A percentile compares a stretch with the other conserved stretches of the same genome.
Conservation (phyloP, 2,329 filamentous ascomycete genomes). For the Teratosphaeria pseudoeucalypti region DNA sequence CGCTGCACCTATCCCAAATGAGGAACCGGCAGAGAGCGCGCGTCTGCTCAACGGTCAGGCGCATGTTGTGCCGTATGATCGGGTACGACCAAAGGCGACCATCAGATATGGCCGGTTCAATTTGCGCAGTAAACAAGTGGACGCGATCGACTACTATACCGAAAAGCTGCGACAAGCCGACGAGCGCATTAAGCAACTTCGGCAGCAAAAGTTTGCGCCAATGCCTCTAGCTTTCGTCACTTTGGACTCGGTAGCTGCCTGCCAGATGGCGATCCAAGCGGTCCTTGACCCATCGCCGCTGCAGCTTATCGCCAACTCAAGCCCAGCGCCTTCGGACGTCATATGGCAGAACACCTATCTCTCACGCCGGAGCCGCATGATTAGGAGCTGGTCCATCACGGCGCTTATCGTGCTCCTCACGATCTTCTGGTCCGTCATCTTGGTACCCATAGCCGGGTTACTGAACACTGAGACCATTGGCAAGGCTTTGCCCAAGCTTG, state of each 20-base stretch:
- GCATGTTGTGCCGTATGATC: constrained; percentile 36
- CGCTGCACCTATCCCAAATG: constrained; percentile 12
- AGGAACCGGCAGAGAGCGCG: constrained; percentile 27
- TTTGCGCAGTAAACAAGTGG: constrained; percentile 60
- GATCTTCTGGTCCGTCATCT: constrained; percentile 76
- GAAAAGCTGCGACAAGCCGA: constrained; percentile 73
- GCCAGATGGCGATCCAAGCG: constrained; percentile 92
- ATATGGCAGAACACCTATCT: constrained; percentile 92
- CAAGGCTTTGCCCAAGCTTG: constrained; percentile 60
- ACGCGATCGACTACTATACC: constrained; percentile 91
- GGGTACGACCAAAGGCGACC: constrained; percentile 54
- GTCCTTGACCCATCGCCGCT: constrained; percentile 84
- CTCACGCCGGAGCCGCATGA: constrained; percentile 59
- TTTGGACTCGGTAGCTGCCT: constrained; percentile 87
- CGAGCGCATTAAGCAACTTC: constrained; percentile 57
- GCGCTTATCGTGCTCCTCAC: constrained; percentile 72
- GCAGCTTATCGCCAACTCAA: constrained; percentile 71
- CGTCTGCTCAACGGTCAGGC: constrained; percentile 25
- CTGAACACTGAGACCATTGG: constrained; percentile 73
- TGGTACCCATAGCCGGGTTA: constrained; percentile 67
- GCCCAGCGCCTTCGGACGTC: constrained; percentile 83
- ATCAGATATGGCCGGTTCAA: constrained; percentile 71
- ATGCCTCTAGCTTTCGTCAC: constrained; percentile 89
- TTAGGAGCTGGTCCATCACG: constrained; percentile 76
- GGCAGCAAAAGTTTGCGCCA: constrained; percentile 65